Evolutionary conservation across 1,284 basidiomycete genomes (phyloP), one percentile per base, ranked within the genome.

Genomic region (Puccinia coronata): DNA sequence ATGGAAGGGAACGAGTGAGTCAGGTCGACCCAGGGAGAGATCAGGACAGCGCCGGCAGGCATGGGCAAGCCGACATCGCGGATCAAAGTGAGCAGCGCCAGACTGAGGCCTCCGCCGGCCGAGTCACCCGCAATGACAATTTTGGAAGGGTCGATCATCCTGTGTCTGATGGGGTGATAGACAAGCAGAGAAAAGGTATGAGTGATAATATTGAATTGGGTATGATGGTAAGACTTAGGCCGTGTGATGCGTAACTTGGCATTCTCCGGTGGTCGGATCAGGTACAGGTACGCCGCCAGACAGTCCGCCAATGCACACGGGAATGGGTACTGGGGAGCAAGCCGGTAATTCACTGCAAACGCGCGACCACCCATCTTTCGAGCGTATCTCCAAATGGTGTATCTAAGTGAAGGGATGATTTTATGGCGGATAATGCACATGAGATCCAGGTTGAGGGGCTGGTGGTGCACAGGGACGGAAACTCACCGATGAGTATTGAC

Each of bases 1-100:
- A 97, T 90, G 82, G 93, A 95, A 0, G 94, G 93, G 86, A 98
- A 98, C 0, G 93, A 95, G 86, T 99, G 96, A 0, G 94, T 96
- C 71, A 98, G 87, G 86, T 98, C 96, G 85, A 92, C 93, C 94
- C 93, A 96, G 83, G 85, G 86, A 31, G 83, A 85, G 59, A 86
- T 83, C 51, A 86, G 83, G 20, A 82, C 41, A 2, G 83, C 93
- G 9, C 94, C 95, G 1, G 95, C 93, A 0, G 96, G 96, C 69
- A 90, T 84, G 0, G 94, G 94, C 34, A 97, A 87, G 0, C 90
- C 91, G 0, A 90, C 87, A 86, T 99, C 97, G 2, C 97, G 92
- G 51, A 99, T 90, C n/a, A 97, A 90, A 86, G 96, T 94, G 1
- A 99, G 88, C 25, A 98, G 88, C 0, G 95, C 92, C 73, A 98